These are phyloP conservation scores for Ricinus communis DNA, from an alignment of 345 rosid species.

Conservation along the genomic window DNA sequence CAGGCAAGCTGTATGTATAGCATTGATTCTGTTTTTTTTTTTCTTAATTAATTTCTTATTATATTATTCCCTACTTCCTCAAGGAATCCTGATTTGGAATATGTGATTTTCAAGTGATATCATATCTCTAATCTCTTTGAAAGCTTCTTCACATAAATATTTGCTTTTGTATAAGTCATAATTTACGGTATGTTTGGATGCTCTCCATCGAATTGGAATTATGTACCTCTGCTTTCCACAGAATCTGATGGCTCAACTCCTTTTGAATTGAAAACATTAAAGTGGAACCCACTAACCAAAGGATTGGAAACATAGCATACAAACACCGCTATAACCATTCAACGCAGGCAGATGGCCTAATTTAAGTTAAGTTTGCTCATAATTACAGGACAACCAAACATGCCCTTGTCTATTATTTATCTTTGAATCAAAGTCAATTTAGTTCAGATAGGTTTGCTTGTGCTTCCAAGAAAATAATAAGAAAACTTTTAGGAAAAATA, in stretches of 20 bases:
- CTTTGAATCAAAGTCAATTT: conserved; percentile 38
- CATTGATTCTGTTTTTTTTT: neutral
- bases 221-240: neutral
- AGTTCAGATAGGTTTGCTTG: conserved; percentile 7
- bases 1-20: neutral
- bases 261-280: conserved; percentile 17
- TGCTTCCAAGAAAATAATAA: neutral
- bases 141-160: neutral
- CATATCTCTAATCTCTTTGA: neutral
- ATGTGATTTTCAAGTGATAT: conserved; percentile 23
- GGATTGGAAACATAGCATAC: neutral
- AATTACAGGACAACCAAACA: conserved; percentile 29
- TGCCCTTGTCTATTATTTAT: conserved; percentile 27
- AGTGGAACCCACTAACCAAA: conserved; percentile 16
- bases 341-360: conserved; percentile 16
- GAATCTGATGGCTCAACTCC: conserved; percentile 15
- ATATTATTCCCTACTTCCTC: conserved; percentile 1
- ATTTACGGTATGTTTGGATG: conserved; percentile 25
- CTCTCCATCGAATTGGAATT: conserved; percentile 6
- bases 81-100: conserved; percentile 21
- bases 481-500: neutral
- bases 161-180: conserved; percentile 16
- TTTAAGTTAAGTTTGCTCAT: conserved; percentile 20
- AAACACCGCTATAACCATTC: neutral
- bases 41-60: too few relatives aligned